Percentiles rank a stretch among this genome's conserved stretches.
Conservation (phyloP, 805 yeast genomes). For the Diddensiella transvaalensis region DNA sequence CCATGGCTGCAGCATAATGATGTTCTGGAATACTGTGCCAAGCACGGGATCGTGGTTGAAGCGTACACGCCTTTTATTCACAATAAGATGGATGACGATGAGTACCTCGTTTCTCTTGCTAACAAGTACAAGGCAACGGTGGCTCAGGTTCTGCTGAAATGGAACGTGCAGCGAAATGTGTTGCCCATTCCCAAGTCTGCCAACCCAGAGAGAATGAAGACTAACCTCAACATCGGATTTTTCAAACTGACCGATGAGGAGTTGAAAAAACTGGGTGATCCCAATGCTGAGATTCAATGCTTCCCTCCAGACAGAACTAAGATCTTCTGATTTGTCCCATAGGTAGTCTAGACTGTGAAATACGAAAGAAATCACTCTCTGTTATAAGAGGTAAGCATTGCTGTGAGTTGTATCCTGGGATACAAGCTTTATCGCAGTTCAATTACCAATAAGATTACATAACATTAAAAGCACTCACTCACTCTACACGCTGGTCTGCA, state of each 20-base stretch:
- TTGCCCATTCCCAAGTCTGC: slow-evolving; percentile 67
- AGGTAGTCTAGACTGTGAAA: no score
- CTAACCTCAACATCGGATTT: slow-evolving; percentile 51
- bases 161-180: slow-evolving; percentile 71
- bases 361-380: no score
- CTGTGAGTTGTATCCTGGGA: no score
- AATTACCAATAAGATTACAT: no score
- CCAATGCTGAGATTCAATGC: slow-evolving; percentile 4
- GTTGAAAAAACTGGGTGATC: slow-evolving; percentile 35
- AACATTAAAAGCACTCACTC: no score
- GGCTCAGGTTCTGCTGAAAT: slow-evolving; percentile 63
- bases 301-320: slow-evolving; percentile 5
- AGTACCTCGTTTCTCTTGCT: slow-evolving; percentile 48
- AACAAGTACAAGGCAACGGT: slow-evolving; percentile 46
- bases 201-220: slow-evolving; percentile 45
- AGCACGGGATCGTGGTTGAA: slow-evolving; percentile 53
- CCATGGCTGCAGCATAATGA: slow-evolving; percentile 75
- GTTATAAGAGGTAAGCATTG: no score
- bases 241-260: slow-evolving; percentile 47
- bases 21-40: slow-evolving; percentile 50
- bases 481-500: not conserved
- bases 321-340: slow-evolving; percentile 10
- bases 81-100: slow-evolving; percentile 51
- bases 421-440: no score
- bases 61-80: slow-evolving; percentile 71